Conservation (phyloP, 2,329 filamentous ascomycete genomes). For the Ilyonectria robusta region DNA sequence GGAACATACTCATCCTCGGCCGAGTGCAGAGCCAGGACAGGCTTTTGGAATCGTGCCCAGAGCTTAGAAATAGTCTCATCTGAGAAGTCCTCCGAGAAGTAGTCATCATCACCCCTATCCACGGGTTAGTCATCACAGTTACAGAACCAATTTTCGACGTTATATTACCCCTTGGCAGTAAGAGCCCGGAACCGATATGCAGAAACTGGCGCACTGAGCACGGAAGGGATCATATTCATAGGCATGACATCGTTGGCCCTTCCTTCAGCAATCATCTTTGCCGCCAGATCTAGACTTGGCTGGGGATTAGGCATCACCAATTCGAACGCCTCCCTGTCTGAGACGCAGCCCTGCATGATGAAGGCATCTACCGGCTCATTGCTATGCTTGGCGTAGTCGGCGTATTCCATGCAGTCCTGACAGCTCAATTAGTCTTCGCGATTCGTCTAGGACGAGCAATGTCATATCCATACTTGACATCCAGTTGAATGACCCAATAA, state of each 20-base stretch:
- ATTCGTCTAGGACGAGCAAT: neutral
- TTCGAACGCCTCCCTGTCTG: slow-evolving; percentile 78
- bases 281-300: slow-evolving; percentile 63
- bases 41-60: slow-evolving; percentile 75
- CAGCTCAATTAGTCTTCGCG: neutral
- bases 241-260: slow-evolving; percentile 69
- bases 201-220: slow-evolving; percentile 62
- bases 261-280: slow-evolving; percentile 68
- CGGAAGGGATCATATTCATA: slow-evolving; percentile 57
- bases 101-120: slow-evolving; percentile 82
- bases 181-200: slow-evolving; percentile 69
- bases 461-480: slow-evolving; percentile 62
- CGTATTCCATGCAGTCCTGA: slow-evolving; percentile 72
- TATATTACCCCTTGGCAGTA: slow-evolving; percentile 62
- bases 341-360: slow-evolving; percentile 85
- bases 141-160: slow-evolving; percentile 14
- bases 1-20: slow-evolving; percentile 78
- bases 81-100: slow-evolving; percentile 85
- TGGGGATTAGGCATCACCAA: slow-evolving; percentile 62
- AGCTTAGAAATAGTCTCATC: slow-evolving; percentile 68
- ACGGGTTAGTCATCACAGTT: neutral
- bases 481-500: slow-evolving; percentile 73
- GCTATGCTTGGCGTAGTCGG: slow-evolving; percentile 57
- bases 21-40: slow-evolving; percentile 76
- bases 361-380: slow-evolving; percentile 77